A percentile compares a stretch with the other conserved stretches of the same genome.
phyloP scores from a whole-genome alignment of 2,329 filamentous ascomycete species.

The Cladosporium sp. region DNA sequence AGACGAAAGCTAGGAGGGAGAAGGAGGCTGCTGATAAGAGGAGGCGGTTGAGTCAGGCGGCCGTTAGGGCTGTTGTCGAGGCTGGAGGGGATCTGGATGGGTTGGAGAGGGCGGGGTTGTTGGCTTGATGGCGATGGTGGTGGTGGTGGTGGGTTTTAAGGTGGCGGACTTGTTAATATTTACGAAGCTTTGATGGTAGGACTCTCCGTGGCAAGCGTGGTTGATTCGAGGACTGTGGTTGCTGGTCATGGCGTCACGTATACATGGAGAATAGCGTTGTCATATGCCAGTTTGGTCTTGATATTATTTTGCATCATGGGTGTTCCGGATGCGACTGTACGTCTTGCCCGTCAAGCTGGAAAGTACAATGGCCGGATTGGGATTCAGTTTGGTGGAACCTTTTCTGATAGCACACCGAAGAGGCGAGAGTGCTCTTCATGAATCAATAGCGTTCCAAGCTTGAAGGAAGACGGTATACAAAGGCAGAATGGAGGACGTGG shows the following conservation, averaged over 20 bases:
- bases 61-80: slow-evolving; percentile 67
- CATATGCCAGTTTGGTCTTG: too few species aligned
- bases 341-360: too few species aligned
- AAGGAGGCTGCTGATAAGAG: slow-evolving; percentile 81
- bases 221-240: not conserved
- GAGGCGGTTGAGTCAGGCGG: slow-evolving; percentile 67
- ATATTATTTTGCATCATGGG: too few species aligned
- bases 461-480: too few species aligned
- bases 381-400: too few species aligned
- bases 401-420: too few species aligned
- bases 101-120: slow-evolving; percentile 47
- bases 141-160: not conserved
- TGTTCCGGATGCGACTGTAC: too few species aligned
- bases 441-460: too few species aligned
- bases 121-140: slow-evolving; percentile 23
- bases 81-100: slow-evolving; percentile 65
- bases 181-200: not conserved
- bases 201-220: not conserved
- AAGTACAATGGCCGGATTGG: too few species aligned
- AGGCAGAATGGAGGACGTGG: too few species aligned
- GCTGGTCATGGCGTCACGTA: not conserved
- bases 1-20: slow-evolving; percentile 92
- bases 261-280: not conserved
- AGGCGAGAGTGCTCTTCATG: too few species aligned
- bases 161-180: not conserved